Evolutionary conservation across 208 protist species (phyloP), one percentile per base, ranked within the genome.

Genomic region (Endotrypanum monterogeii): DNA sequence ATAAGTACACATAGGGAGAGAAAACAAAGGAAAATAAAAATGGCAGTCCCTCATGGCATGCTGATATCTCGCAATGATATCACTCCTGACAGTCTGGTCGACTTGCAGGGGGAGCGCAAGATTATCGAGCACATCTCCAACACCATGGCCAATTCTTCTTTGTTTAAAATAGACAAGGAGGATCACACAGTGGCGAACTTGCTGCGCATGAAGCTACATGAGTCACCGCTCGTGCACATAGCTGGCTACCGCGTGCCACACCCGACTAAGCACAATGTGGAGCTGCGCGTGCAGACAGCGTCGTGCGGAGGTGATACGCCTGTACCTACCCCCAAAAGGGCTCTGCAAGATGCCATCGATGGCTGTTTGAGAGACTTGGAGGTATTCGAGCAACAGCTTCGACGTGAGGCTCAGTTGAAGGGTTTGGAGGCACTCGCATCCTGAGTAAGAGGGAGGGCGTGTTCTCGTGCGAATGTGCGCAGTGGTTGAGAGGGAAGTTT

Each of bases 51-150:
- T 56, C 93, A 97, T 89, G 93, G 93, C 62, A 97, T 97, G 93
- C 88, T 97, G 65, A 92, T 95, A 57, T 94, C 93, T 82, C 90
- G 94, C 74, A 97, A 97, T 82, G 93, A 97, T 63, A 97, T 97
- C 86, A 91, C 88, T 4, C 83, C 90, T 6, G 93, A 97, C 57
- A 97, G 84, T 71, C 83, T 97, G 39, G 87, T 97, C 54, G 93
- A 97, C 78, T 86, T 91, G 82, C 87, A 87, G 73, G 93, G 90
- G 28, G 87, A 90, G 71, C 84, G 80, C 67, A 97, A 97, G 78
- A 90, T 97, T 61, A 67, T 82, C 0, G 93, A 97, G 84, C 79
- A 90, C 52, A 82, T 93, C 66, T 86, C 84, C 39, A 94, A 87
- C 71, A 92, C 83, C 30, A 89, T 91, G 85, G 82, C 89, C 48